A percentile compares a stretch with the other conserved stretches of the same genome.
Conservation (phyloP, 2,329 filamentous ascomycete genomes). For the Emmonsiellopsis sp. region DNA sequence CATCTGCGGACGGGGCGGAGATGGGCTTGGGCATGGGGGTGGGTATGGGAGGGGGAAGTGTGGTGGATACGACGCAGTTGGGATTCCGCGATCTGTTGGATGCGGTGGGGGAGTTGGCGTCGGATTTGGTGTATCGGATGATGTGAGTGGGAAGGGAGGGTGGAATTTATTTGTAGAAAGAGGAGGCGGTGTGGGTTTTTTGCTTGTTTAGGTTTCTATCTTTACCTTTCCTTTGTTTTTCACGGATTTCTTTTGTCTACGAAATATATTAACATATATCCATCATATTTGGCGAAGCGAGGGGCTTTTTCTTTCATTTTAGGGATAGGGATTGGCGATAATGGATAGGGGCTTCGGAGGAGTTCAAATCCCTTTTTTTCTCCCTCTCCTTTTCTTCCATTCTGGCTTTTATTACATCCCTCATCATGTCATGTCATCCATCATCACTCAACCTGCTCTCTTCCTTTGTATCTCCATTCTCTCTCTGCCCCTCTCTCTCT, state of each 20-base stretch:
- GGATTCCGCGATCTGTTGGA: slow-evolving; percentile 30
- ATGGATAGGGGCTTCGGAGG: neutral
- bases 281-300: too few relatives aligned
- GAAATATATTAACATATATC: neutral
- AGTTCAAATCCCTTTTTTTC: neutral
- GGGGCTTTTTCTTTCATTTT: neutral
- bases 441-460: neutral
- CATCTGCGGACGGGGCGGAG: slow-evolving; percentile 15
- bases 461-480: too few relatives aligned
- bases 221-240: neutral
- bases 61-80: slow-evolving; percentile 14
- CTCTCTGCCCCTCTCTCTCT: too few relatives aligned
- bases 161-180: neutral
- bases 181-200: neutral
- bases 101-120: slow-evolving; percentile 30
- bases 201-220: neutral
- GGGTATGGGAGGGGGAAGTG: slow-evolving; percentile 1
- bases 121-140: slow-evolving; percentile 34
- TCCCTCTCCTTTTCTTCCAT: slow-evolving; percentile 1
- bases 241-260: neutral
- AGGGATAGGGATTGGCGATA: neutral
- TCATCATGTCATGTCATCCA: neutral
- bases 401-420: slow-evolving; percentile 9
- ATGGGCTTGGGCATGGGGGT: slow-evolving; percentile 15
- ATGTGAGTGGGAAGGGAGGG: slow-evolving; percentile 21